Percentiles rank a stretch among this genome's conserved stretches.
Evolutionary conservation across 345 rosid species (phyloP).

Genomic region (Linum tenue): DNA sequence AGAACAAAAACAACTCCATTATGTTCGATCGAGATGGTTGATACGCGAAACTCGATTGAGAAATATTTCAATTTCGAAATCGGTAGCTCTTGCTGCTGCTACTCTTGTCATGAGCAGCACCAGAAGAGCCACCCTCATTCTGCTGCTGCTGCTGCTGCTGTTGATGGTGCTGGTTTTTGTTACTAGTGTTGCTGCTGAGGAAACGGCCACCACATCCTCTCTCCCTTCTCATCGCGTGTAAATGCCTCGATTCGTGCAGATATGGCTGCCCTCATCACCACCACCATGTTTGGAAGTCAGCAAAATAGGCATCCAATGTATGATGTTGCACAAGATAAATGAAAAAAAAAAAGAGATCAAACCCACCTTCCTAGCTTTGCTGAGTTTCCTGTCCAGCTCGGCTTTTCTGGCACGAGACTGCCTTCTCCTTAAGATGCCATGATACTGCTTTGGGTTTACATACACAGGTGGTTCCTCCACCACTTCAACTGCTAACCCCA

Average conservation of each 20-base stretch:
- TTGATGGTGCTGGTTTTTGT: conserved; percentile 19
- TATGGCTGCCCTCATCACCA: conserved; percentile 31
- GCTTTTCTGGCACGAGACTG: conserved; percentile 38
- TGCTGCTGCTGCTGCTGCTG: not conserved
- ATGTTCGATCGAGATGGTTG: too few species aligned
- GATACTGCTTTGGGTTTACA: conserved; percentile 49
- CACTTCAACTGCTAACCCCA: conserved; percentile 27
- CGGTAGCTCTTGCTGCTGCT: not conserved
- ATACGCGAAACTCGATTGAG: too few species aligned
- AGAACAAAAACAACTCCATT: too few species aligned
- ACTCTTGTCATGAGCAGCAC: not conserved
- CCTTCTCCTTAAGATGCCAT: conserved; percentile 45
- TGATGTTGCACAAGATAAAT: not conserved
- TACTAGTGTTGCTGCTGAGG: conserved; percentile 19
- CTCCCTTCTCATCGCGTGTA: conserved; percentile 38
- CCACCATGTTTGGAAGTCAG: not conserved
- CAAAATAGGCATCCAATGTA: too few species aligned
- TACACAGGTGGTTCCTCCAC: conserved; percentile 38
- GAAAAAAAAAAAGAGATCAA: not conserved
- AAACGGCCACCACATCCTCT: conserved; percentile 51
- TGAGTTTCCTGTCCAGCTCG: conserved; percentile 40
- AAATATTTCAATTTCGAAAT: too few species aligned
- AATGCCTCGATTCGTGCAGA: conserved; percentile 49
- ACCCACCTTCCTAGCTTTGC: conserved; percentile 37
- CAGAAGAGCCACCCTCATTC: not conserved